Conservation (phyloP, 257 asterid genomes). For the Apocynum venetum region DNA sequence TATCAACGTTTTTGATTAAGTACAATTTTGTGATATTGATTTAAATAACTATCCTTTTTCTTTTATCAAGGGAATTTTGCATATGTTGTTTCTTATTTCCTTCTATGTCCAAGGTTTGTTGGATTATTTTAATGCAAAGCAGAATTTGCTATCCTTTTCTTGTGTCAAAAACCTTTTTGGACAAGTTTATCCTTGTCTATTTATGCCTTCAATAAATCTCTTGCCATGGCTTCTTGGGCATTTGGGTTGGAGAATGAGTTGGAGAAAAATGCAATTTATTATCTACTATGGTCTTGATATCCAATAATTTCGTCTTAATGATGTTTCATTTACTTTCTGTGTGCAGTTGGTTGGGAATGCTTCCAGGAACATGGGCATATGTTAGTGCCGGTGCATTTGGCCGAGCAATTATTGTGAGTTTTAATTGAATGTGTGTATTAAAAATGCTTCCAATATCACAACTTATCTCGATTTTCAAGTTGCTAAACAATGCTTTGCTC, state of each 20-base stretch:
- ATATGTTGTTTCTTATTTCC: not conserved
- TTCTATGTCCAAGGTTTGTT: not conserved
- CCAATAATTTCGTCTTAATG: slow-evolving; percentile 8
- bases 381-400: slow-evolving; percentile 99
- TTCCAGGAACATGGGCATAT: slow-evolving; percentile 98
- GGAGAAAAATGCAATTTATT: not conserved
- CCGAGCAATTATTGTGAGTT: slow-evolving; percentile 87
- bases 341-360: slow-evolving; percentile 97
- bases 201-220: not conserved
- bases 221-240: not conserved
- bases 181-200: not conserved
- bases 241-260: not conserved
- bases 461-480: not conserved
- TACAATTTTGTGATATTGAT: not conserved
- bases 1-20: not conserved
- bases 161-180: no score
- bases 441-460: not conserved
- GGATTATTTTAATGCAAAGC: not conserved
- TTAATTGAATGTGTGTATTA: not conserved
- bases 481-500: not conserved
- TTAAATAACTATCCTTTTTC: not conserved
- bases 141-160: not conserved
- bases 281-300: not conserved
- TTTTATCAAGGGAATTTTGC: not conserved
- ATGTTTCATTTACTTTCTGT: slow-evolving; percentile 7